Evolutionary conservation across 2,329 filamentous ascomycete genomes (phyloP), one percentile per base, ranked within the genome.

Genomic region (Penicillium sp.): DNA sequence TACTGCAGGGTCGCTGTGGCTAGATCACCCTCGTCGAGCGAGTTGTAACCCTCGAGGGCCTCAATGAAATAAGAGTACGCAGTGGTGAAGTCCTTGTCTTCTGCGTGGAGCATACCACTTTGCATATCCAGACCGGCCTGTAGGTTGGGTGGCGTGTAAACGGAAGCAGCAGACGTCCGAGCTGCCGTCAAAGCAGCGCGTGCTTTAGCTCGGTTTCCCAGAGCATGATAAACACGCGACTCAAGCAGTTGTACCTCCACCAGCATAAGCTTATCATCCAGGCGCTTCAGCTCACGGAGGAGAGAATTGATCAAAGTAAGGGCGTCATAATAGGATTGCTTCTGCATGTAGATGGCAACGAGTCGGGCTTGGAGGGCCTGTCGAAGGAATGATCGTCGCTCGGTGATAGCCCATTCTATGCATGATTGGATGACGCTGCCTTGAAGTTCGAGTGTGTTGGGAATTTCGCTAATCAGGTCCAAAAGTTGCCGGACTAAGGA

Each of bases 51-150:
- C 69, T 99, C 93, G 56, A 99, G 83, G 2, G 95, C 93, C 76
- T 99, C 93, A 72, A 99, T 97, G 73, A 99, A 99, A 80, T 99
- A 99, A 41, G 91, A 96, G 74, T 88, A 99, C 41, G 93, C 89
- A 22, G 93, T 99, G 77, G 95, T 96, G 81, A 99, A 99, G 76
- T 99, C 95, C 75, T 90, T 88, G 70, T 99, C 93, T 75, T 99
- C 95, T 19, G 93, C 93, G 72, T 99, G 95, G 51, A 99, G 83
- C 87, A 97, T 97, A 60, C 93, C 95, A 57, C 89, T 95, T 78
- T 99, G 93, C 93, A 99, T 97, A 69, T 99, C 93, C 60, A 99
- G 82, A 63, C 93, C 90, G 38, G 93, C 93, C 76, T 99, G 95
- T 50, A 99, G 81, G 59, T 95, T 79, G 3, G 95, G 93, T 43